These are phyloP conservation scores for Starmera dryadoides DNA, from an alignment of 805 yeast genomes.

Conservation along the genomic window DNA sequence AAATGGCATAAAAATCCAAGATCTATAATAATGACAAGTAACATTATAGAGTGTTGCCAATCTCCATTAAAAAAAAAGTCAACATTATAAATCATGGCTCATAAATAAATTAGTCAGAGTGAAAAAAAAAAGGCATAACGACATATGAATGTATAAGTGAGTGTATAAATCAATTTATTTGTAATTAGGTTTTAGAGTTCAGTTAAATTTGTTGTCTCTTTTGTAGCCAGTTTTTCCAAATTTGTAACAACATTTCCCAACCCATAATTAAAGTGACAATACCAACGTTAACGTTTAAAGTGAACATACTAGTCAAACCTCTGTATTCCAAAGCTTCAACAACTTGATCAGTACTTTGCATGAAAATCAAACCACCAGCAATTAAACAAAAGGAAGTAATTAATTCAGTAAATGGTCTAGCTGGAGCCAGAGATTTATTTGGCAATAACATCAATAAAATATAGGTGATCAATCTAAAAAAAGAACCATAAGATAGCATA, in stretches of 20 bases:
- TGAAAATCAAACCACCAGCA: slow-evolving; percentile 86
- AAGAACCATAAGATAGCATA: slow-evolving; percentile 74
- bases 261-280: slow-evolving; percentile 73
- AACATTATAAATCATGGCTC: too few relatives aligned
- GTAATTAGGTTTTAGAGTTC: too few relatives aligned
- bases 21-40: too few relatives aligned
- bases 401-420: slow-evolving; percentile 83
- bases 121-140: too few relatives aligned
- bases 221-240: slow-evolving; percentile 48
- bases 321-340: slow-evolving; percentile 75
- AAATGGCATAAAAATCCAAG: too few relatives aligned
- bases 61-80: too few relatives aligned
- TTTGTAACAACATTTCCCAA: slow-evolving; percentile 72
- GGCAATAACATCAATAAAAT: slow-evolving; percentile 42
- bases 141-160: too few relatives aligned
- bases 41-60: too few relatives aligned
- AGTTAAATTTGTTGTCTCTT: slow-evolving; percentile 15
- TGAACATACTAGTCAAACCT: slow-evolving; percentile 85
- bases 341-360: slow-evolving; percentile 86
- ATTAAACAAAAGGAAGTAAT: slow-evolving; percentile 71
- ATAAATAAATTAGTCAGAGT: too few relatives aligned
- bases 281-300: slow-evolving; percentile 82
- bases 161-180: too few relatives aligned
- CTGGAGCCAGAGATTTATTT: slow-evolving; percentile 34
- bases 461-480: slow-evolving; percentile 64